Conservation (phyloP, 805 yeast genomes). For the Zygosaccharomyces lentus region DNA sequence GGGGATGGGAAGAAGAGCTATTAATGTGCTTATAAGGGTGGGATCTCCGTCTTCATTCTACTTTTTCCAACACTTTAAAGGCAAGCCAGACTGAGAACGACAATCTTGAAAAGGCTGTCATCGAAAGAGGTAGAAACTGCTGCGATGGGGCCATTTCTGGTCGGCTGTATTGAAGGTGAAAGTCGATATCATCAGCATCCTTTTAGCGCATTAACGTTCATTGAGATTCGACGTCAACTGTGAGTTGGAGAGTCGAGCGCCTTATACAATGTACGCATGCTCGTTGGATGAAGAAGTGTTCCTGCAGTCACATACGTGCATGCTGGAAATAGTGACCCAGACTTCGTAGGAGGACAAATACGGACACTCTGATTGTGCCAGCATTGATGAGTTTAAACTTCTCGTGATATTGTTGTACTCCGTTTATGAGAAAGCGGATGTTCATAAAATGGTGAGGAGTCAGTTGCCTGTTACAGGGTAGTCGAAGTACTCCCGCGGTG, state of each 20-base stretch:
- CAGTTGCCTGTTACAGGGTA: too few species aligned
- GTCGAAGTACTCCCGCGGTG: too few species aligned
- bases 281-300: conserved; percentile 1
- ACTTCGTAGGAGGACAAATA: background rate
- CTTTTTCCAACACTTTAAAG: too few species aligned
- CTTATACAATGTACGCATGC: background rate
- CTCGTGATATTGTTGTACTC: conserved; percentile 1
- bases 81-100: too few species aligned
- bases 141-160: conserved; percentile 3
- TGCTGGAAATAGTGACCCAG: background rate
- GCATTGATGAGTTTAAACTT: background rate
- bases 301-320: background rate
- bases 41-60: too few species aligned
- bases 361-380: conserved; percentile 1
- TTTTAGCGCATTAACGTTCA: background rate
- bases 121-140: too few species aligned
- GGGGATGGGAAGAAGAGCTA: too few species aligned
- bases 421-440: background rate
- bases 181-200: background rate
- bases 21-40: too few species aligned
- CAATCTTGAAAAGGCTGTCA: too few species aligned
- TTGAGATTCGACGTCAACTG: background rate
- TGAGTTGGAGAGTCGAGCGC: conserved; percentile 1
- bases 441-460: background rate
- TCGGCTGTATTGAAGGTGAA: background rate